These are phyloP conservation scores for Hapsidospora chrysogenum DNA, from an alignment of 495 filamentous ascomycete genomes.

Conservation along the genomic window DNA sequence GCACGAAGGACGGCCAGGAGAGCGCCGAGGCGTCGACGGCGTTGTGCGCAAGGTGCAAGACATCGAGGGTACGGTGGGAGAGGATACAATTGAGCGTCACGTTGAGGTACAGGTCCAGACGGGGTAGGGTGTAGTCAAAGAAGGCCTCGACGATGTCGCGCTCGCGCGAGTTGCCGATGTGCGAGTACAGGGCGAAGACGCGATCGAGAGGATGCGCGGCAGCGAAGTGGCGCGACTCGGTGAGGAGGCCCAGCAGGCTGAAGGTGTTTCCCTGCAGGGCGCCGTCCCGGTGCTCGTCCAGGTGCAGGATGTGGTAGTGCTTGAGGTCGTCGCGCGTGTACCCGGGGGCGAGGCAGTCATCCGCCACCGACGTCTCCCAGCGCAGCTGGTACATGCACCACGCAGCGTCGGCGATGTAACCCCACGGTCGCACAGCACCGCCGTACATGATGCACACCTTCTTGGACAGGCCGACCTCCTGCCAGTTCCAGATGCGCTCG, in stretches of 20 bases:
- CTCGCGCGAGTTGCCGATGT: background rate
- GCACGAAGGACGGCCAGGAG: too few species aligned
- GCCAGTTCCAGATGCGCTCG: constrained; percentile 1
- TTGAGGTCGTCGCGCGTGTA: background rate
- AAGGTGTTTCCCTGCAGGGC: background rate
- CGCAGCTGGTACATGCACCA: constrained; percentile 1
- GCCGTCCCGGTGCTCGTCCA: background rate
- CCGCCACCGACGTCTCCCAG: background rate
- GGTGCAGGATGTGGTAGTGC: background rate
- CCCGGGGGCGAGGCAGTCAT: background rate
- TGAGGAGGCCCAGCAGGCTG: background rate
- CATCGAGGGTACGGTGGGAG: background rate
- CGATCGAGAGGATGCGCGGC: background rate
- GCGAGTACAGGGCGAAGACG: background rate
- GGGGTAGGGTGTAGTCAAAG: background rate
- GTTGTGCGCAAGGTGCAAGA: constrained; percentile 1
- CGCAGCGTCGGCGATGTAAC: background rate
- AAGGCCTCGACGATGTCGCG: background rate
- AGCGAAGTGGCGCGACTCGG: background rate
- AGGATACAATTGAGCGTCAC: background rate
- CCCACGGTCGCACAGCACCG: background rate
- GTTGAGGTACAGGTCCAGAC: background rate
- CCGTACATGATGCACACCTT: background rate
- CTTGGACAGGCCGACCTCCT: background rate
- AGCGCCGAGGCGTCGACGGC: background rate